phyloP scores from a whole-genome alignment of 108 stramenopile species.

The Skeletonema tropicum region DNA sequence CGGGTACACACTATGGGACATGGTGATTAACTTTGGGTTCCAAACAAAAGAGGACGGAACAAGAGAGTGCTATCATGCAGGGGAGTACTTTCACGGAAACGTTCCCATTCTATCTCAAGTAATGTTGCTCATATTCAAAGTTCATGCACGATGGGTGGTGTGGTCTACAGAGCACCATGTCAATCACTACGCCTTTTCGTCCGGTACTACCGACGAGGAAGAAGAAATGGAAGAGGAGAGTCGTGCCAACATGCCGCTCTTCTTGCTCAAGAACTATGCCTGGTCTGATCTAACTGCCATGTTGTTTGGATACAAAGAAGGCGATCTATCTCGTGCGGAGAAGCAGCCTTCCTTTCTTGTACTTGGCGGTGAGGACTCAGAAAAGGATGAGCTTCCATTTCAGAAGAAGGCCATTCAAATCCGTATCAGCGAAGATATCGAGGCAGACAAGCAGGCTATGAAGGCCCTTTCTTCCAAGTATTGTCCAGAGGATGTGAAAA shows the following conservation, averaged over 20 bases:
- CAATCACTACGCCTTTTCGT: constrained; percentile 48
- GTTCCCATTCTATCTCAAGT: constrained; percentile 28
- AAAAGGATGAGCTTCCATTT: constrained; percentile 19
- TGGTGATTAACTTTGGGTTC: constrained; percentile 56
- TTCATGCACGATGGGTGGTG: constrained; percentile 36
- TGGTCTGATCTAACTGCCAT: constrained; percentile 17
- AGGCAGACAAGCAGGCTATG: constrained; percentile 17
- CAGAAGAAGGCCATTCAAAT: constrained; percentile 26
- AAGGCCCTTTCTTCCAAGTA: constrained; percentile 10
- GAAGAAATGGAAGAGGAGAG: constrained; percentile 42
- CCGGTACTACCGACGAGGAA: constrained; percentile 39
- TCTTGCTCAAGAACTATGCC: constrained; percentile 43
- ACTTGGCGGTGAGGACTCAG: not conserved
- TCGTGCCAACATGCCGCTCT: constrained; percentile 41
- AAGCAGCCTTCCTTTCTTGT: not conserved
- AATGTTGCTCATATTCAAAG: constrained; percentile 38
- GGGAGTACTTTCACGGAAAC: constrained; percentile 44
- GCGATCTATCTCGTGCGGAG: constrained; percentile 1
- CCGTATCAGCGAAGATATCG: constrained; percentile 37
- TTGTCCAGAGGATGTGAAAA: constrained; percentile 1
- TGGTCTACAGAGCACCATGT: constrained; percentile 54
- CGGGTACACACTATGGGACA: constrained; percentile 50
- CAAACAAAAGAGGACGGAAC: constrained; percentile 23
- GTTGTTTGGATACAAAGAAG: constrained; percentile 27
- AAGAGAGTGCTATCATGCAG: constrained; percentile 45